These are phyloP conservation scores for Nicotiana benthamiana DNA, from an alignment of 257 asterid species.

Conservation along the genomic window DNA sequence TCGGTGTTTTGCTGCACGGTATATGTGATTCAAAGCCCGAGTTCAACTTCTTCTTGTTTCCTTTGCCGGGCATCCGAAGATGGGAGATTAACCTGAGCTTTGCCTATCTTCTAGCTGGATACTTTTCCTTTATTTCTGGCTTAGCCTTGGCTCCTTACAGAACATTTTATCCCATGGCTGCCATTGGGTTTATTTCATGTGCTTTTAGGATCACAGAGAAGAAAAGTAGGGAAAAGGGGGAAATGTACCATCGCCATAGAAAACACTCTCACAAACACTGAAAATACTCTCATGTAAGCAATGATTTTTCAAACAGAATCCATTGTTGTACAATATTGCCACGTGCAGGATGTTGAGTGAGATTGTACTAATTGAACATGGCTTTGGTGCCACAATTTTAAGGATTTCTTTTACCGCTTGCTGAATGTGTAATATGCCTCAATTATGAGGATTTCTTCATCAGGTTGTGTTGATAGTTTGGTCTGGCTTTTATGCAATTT, in stretches of 20 bases:
- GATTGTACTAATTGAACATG: not conserved
- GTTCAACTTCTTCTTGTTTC: conserved; percentile 63
- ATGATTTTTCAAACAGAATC: not conserved
- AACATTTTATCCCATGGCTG: conserved; percentile 69
- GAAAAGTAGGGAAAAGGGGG: conserved; percentile 53
- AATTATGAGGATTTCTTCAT: no score
- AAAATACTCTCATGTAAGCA: not conserved
- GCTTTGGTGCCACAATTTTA: conserved; percentile 22
- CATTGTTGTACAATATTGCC: not conserved
- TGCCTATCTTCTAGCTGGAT: conserved; percentile 73
- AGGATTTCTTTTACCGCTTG: not conserved
- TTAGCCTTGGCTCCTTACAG: conserved; percentile 71
- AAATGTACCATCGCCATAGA: conserved; percentile 43
- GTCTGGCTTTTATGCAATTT: not conserved
- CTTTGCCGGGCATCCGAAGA: conserved; percentile 42
- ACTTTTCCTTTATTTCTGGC: conserved; percentile 52
- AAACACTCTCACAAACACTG: conserved; percentile 82
- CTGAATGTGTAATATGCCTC: not conserved
- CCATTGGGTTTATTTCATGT: conserved; percentile 58
- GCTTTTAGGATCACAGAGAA: conserved; percentile 59
- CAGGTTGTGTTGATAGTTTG: not conserved
- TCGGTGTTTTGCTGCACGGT: conserved; percentile 78
- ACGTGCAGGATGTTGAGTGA: not conserved
- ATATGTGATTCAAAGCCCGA: conserved; percentile 68
- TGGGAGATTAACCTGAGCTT: conserved; percentile 71